Evolutionary conservation across 2,329 filamentous ascomycete species (phyloP).

Genomic region (Pseudocercospora macadamiae): DNA sequence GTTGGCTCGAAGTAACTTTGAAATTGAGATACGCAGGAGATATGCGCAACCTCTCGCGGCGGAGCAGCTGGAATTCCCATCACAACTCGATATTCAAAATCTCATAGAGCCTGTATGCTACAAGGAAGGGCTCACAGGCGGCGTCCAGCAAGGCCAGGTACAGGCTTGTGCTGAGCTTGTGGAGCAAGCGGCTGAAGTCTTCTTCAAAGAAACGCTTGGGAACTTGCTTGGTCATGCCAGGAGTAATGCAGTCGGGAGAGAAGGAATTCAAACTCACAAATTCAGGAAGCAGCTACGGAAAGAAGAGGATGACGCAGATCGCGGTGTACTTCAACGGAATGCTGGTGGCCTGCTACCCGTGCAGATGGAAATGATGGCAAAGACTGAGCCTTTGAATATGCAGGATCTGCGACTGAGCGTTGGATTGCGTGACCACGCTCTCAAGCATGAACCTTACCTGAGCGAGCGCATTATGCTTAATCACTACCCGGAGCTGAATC

Average conservation of each 20-base stretch:
- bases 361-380: conserved; percentile 75
- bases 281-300: conserved; percentile 74
- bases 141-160: conserved; percentile 35
- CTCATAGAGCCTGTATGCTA: conserved; percentile 69
- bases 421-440: conserved; percentile 72
- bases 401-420: conserved; percentile 77
- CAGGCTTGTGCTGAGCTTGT: conserved; percentile 61
- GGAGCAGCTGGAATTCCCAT: conserved; percentile 66
- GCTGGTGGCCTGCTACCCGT: conserved; percentile 77
- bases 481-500: conserved; percentile 28
- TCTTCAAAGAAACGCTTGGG: conserved; percentile 63
- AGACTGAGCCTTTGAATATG: conserved; percentile 72
- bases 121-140: conserved; percentile 61
- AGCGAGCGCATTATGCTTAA: conserved; percentile 64
- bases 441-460: conserved; percentile 77
- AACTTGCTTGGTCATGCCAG: conserved; percentile 58
- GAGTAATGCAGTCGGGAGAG: conserved; percentile 54
- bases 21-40: conserved; percentile 66
- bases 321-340: conserved; percentile 75
- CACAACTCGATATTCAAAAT: conserved; percentile 58
- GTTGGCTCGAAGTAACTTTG: conserved; percentile 55
- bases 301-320: conserved; percentile 73
- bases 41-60: conserved; percentile 64
- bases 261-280: conserved; percentile 70
- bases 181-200: conserved; percentile 64